Conservation (phyloP, 1,284 basidiomycete species). For the Termitomyces sp. region DNA sequence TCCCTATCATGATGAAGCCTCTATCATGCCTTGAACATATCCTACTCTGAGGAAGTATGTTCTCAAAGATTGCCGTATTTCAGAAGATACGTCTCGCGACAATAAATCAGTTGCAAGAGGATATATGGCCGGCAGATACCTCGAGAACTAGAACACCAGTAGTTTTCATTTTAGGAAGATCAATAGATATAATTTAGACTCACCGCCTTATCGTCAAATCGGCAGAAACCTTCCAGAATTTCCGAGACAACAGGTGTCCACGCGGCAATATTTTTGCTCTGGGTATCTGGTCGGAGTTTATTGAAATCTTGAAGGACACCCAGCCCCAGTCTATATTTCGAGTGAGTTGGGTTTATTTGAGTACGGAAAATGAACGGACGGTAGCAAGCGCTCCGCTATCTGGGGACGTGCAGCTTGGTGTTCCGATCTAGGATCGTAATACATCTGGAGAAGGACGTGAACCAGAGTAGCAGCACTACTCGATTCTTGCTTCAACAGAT, state of each 20-base stretch:
- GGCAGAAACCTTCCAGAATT: conserved; percentile 85
- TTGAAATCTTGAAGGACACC: conserved; percentile 91
- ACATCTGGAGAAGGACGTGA: conserved; percentile 90
- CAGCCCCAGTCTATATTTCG: conserved; percentile 66
- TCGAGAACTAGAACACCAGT: conserved; percentile 57
- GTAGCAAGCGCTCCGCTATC: conserved; percentile 85
- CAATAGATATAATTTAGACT: conserved; percentile 30
- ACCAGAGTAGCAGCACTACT: conserved; percentile 95
- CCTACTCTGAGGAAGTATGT: conserved; percentile 78
- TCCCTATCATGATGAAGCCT: conserved; percentile 38
- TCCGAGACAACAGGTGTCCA: conserved; percentile 98
- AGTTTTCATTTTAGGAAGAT: background rate
- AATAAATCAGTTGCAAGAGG: conserved; percentile 81
- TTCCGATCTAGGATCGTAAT: conserved; percentile 83
- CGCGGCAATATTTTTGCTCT: conserved; percentile 92
- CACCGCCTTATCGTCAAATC: conserved; percentile 85
- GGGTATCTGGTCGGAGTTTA: conserved; percentile 85
- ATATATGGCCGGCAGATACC: conserved; percentile 83
- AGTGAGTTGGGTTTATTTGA: conserved; percentile 3
- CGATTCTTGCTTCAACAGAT: conserved; percentile 97
- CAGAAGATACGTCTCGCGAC: conserved; percentile 72
- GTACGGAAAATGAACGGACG: conserved; percentile 52
- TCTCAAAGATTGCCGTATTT: conserved; percentile 74
- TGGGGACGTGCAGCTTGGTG: conserved; percentile 79
- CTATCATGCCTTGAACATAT: conserved; percentile 68